phyloP scores from a whole-genome alignment of 2,329 filamentous ascomycete species.

The Microcyclosporella mali region DNA sequence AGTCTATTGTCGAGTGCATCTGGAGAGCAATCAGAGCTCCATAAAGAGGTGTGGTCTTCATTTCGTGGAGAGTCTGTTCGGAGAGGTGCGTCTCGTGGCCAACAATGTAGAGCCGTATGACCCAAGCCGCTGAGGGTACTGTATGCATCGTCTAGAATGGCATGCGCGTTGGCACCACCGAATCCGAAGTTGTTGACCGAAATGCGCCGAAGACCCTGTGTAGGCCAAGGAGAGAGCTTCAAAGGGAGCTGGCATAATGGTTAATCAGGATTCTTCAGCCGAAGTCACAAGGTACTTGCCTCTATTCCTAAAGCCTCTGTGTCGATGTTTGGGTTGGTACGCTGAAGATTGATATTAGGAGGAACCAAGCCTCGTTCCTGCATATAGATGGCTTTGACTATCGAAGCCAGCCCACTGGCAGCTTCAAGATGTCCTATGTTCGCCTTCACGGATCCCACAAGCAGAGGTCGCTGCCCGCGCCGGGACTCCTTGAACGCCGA shows the following conservation, averaged over 20 bases:
- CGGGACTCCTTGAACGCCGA: neutral
- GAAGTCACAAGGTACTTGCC: too few relatives aligned
- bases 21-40: too few relatives aligned
- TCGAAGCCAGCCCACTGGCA: slow-evolving; percentile 9
- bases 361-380: slow-evolving; percentile 23
- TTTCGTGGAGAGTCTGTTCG: too few relatives aligned
- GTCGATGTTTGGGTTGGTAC: slow-evolving; percentile 26
- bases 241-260: slow-evolving; percentile 16
- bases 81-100: too few relatives aligned
- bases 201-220: slow-evolving; percentile 9
- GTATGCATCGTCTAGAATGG: slow-evolving; percentile 9
- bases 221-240: slow-evolving; percentile 26
- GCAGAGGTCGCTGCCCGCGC: neutral
- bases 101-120: too few relatives aligned
- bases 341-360: slow-evolving; percentile 21
- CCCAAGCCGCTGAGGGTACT: too few relatives aligned
- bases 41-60: too few relatives aligned
- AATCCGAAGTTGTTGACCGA: slow-evolving; percentile 21
- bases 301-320: slow-evolving; percentile 11
- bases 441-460: slow-evolving; percentile 27
- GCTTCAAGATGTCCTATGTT: slow-evolving; percentile 26
- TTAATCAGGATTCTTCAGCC: slow-evolving; percentile 13
- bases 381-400: slow-evolving; percentile 18
- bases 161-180: slow-evolving; percentile 19
- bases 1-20: too few relatives aligned